A percentile compares a stretch with the other conserved stretches of the same genome.
Evolutionary conservation across 371 early-diverging fungal genomes (phyloP).

Genomic region (Syncephalastrum monosporum): DNA sequence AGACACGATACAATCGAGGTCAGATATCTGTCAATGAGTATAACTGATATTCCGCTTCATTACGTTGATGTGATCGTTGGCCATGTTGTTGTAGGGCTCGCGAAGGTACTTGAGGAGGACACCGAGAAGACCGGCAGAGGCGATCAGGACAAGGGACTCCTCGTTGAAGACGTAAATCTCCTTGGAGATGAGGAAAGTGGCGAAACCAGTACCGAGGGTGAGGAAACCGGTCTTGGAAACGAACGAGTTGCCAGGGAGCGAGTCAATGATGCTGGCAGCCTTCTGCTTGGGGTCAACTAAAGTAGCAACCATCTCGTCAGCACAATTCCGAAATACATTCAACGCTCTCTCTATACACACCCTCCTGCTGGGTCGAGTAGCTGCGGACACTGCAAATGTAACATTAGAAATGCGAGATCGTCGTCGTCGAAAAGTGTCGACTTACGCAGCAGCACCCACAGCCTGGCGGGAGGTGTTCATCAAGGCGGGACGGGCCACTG

Average conservation of each 20-base stretch:
- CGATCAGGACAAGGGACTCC: constrained; percentile 83
- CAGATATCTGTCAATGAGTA: not conserved
- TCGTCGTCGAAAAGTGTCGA: not conserved
- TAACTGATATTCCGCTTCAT: not conserved
- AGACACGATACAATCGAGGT: not conserved
- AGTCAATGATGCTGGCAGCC: constrained; percentile 88
- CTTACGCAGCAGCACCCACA: constrained; percentile 47
- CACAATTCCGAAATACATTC: too few species aligned
- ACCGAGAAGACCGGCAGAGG: constrained; percentile 73
- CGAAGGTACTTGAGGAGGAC: constrained; percentile 74
- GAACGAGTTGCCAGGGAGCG: constrained; percentile 87
- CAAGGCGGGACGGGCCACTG: constrained; percentile 43
- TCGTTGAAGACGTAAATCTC: constrained; percentile 96
- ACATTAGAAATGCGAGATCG: not conserved
- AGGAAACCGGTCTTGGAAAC: constrained; percentile 89
- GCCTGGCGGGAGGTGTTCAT: constrained; percentile 41
- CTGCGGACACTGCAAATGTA: constrained; percentile 32
- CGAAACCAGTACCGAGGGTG: constrained; percentile 80
- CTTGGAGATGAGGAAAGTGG: constrained; percentile 91
- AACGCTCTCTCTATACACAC: constrained; percentile 11
- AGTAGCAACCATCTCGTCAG: not conserved
- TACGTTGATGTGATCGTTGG: constrained; percentile 75
- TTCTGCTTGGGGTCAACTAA: constrained; percentile 64
- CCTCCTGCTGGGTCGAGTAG: constrained; percentile 39
- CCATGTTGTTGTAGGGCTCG: constrained; percentile 87